Base-by-base conservation (phyloP, 495 filamentous ascomycete species). In the Beverwykella pulmonaria region DNA sequence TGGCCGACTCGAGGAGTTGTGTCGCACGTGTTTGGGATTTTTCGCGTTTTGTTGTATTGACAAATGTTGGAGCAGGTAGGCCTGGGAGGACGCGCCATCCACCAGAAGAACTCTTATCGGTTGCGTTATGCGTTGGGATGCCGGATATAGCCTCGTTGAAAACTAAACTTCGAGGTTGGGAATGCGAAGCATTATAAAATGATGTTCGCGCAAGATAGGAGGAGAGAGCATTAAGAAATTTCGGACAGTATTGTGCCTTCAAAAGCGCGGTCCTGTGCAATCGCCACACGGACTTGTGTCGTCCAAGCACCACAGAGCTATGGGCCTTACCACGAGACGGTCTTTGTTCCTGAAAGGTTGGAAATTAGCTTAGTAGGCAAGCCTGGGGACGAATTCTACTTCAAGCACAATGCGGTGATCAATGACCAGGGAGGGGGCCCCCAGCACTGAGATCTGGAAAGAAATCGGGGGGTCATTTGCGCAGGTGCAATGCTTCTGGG, bases 361-460 rank as follows among this genome's bases (percentile, higher is more conserved):
- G 61, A 59, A 66, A 64, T 72, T 69, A 69, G 64, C 71, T 71
- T 62, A 66, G 64, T 67, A 71, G 71, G 73, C 73, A 73, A 73
- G 67, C 68, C 63, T 50, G 54, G 65, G 63, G 71, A 71, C 73
- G 57, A 48, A 74, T 74, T 73, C 73, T 74, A 63, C 67, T 62
- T 68, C 71, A 70, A 71, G 71, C 73, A 75, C 72, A 73, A 75
- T 75, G 73, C 73, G 69, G 71, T 75, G 71, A 71, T 73, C 71
- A 69, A 59, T 71, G 68, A 58, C 71, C 58, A 49, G 71, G 71
- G 68, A 44, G 29, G 64, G 39, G 49, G 55, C 27, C 20, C 55
- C 71, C 59, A 67, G 70, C 66, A 67, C 70, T 63, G 49, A n/a
- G 70, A 72, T 72, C 66, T 69, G 57, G 69, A 68, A 55, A 63